Base-by-base conservation (phyloP, 2,329 filamentous ascomycete genomes). In the Tolypocladium tropicale region DNA sequence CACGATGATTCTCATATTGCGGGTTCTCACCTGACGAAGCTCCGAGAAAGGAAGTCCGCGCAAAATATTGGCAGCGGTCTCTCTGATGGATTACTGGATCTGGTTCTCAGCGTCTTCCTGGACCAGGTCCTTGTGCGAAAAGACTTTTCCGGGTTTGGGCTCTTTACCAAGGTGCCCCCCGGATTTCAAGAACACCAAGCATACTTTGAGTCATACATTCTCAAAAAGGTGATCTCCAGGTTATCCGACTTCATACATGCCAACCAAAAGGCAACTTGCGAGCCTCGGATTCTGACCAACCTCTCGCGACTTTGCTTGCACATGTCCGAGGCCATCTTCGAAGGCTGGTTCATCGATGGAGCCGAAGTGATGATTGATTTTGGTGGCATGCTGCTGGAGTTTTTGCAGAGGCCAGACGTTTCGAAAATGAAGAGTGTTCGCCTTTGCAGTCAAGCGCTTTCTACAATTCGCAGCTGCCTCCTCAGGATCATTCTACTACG, bases 321-420 rank as follows among this genome's bases (percentile, higher is more conserved):
- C 66, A 81, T 97, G 68, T 83, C 88, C 0, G 94, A 99, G 68
- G 89, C 90, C 6, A 86, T 96, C 14, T 96, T 94, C 62, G 94
- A 97, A 71, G 94, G 94, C 18, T 96, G 92, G 90, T 97, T 97
- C 66, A 82, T 96, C 60, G 87, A 94, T 61, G 93, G 93, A 1
- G 89, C 89, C 1, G 88, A 91, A 63, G 79, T 84, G 4, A 81
- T 94, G 62, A 79, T 97, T 34, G 92, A 97, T 64, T 95, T 96
- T 64, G 82, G 86, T 4, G 94, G 93, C 1, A 85, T 86, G 54
- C 73, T 96, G 7, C 72, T 99, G 7, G 94, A 99, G 67, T 93
- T 95, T 64, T 76, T 99, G 4, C 90, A 96, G 67, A 83, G 89
- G 11, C 88, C 92, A 0, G 90, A 96, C 16, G 78, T 99, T 37